Evolutionary conservation across 192 early-diverging fungal genomes (phyloP), one percentile per base, ranked within the genome.

Genomic region (Coemansia sp.): DNA sequence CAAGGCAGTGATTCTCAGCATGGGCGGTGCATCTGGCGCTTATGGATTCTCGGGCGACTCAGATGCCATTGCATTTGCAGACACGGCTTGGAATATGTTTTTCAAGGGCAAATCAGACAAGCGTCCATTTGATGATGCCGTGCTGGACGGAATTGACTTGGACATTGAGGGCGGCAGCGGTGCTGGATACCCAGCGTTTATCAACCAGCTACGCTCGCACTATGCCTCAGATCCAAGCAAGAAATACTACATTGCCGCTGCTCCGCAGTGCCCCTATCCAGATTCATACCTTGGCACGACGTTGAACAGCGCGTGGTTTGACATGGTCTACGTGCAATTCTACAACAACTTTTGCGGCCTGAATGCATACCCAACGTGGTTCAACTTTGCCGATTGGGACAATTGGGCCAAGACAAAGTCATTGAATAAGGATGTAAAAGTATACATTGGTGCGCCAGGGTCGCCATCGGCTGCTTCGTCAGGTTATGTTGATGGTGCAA

Each of bases 301-400:
- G 0, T 62, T 89, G 49, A 79, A 84, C 39, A 74, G 73, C 29
- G 83, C 82, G 2, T 85, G 83, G 83, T 84, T 89, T 52, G 88
- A 89, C 69, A 70, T 86, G 65, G 84, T 88, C 10, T 84, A 69
- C 57, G 79, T 88, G 11, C 88, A 89, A 64, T 89, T 88, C 73
- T 89, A 89, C 80, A 88, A 88, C 77, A 88, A 88, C 74, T 85
- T 81, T 43, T 88, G 87, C 56, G 84, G 84, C 5, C 69, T 85
- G 29, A 73, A 82, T 32, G 72, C 69, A 11, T 87, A 76, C 48
- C 65, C 71, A 3, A 51, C 41, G 1, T 64, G 66, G 68, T 84
- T 85, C 66, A 88, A 85, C 58, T 87, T 80, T 77, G 81, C 65
- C 1, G 80, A 81, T 48, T 88, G 87, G 87, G 85, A 88, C 63